phyloP scores from a whole-genome alignment of 768 basidiomycete genomes.

The Tylopilus balloui region DNA sequence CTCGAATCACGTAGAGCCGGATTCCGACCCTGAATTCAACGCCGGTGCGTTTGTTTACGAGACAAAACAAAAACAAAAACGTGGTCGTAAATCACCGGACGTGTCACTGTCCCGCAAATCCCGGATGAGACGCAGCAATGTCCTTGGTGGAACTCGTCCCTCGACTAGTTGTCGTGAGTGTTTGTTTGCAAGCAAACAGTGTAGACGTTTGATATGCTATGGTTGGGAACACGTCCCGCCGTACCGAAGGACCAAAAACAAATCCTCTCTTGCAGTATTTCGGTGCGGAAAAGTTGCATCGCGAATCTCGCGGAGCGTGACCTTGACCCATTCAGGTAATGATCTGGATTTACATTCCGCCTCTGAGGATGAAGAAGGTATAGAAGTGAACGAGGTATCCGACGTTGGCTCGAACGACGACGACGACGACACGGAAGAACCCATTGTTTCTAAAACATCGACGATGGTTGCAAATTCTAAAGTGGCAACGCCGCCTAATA shows the following conservation, averaged over 20 bases:
- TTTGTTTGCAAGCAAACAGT: neutral
- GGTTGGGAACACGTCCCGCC: constrained; percentile 7
- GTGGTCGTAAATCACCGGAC: constrained; percentile 13
- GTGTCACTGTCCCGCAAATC: constrained; percentile 17
- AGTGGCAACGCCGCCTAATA: neutral
- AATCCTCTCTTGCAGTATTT: constrained; percentile 52
- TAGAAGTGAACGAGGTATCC: constrained; percentile 18
- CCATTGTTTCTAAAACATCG: constrained; percentile 23
- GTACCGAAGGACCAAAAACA: constrained; percentile 1
- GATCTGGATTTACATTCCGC: constrained; percentile 50
- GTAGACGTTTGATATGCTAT: neutral
- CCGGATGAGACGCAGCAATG: constrained; percentile 12
- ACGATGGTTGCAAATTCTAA: constrained; percentile 8
- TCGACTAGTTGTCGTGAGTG: constrained; percentile 14
- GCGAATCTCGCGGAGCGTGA: neutral
- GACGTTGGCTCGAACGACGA: constrained; percentile 20
- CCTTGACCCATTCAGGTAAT: constrained; percentile 25
- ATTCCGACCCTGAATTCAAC: constrained; percentile 35
- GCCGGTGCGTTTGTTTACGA: constrained; percentile 29
- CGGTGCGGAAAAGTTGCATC: constrained; percentile 29
- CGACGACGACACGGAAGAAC: constrained; percentile 24
- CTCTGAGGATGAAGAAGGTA: constrained; percentile 36
- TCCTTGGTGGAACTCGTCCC: neutral
- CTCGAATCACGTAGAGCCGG: constrained; percentile 19
- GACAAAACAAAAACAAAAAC: constrained; percentile 21